These are phyloP conservation scores for Phytopythium ostracodes DNA, from an alignment of 352 stramenopile species.

Conservation along the genomic window DNA sequence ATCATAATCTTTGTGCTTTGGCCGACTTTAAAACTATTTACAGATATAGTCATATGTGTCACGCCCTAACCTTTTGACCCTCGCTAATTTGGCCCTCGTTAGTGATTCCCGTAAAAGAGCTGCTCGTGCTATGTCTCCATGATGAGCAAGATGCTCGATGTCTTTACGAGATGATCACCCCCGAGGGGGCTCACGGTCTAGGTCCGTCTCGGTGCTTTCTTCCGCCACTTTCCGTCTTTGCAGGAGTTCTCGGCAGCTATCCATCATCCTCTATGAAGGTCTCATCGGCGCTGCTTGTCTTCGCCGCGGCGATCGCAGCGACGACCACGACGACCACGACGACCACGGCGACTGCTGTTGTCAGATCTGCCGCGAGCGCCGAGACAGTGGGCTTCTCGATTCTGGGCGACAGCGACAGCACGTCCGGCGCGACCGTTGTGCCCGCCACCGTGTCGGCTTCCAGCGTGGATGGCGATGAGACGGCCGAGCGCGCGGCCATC, in stretches of 20 bases:
- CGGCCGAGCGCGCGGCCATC: background rate
- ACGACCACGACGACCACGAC: background rate
- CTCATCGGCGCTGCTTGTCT: background rate
- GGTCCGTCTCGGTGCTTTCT: too few species aligned
- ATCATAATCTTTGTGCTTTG: too few species aligned
- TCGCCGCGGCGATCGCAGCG: background rate
- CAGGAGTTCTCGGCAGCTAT: background rate
- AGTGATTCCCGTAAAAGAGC: conserved; percentile 6
- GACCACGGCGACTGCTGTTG: too few species aligned
- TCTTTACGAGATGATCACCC: background rate
- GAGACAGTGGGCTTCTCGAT: conserved; percentile 2
- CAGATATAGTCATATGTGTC: too few species aligned
- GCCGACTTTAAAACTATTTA: too few species aligned
- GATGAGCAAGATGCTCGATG: background rate
- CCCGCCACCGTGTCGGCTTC: background rate
- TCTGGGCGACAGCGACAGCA: background rate
- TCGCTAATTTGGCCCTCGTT: too few species aligned
- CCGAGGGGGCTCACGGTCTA: too few species aligned
- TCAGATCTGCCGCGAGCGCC: background rate
- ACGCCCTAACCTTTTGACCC: too few species aligned
- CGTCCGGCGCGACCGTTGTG: background rate
- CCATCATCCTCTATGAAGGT: background rate
- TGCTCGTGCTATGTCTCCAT: conserved; percentile 1
- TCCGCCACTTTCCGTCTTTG: background rate
- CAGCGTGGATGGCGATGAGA: conserved; percentile 2